phyloP scores from a whole-genome alignment of 768 basidiomycete species.

The Candolleomyces efflorescens region DNA sequence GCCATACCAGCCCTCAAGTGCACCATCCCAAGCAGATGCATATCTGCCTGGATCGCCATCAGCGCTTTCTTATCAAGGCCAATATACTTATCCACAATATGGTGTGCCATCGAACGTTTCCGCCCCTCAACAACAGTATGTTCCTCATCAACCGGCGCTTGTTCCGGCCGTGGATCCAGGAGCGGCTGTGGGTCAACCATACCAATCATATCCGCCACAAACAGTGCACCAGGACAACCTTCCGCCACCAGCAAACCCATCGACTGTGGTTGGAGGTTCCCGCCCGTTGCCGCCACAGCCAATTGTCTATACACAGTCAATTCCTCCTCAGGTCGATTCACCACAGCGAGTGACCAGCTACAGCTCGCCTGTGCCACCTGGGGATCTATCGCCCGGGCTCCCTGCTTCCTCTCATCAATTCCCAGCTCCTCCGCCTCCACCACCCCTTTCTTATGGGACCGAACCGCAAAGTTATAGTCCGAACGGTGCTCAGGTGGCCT shows the following conservation, averaged over 20 bases:
- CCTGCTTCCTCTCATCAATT: conserved; percentile 23
- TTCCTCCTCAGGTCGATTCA: conserved; percentile 37
- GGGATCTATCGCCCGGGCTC: conserved; percentile 2
- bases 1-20: conserved; percentile 21
- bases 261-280: conserved; percentile 15
- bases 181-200: not conserved
- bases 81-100: conserved; percentile 33
- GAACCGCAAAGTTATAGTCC: conserved; percentile 16
- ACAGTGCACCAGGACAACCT: conserved; percentile 26
- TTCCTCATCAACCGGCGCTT: conserved; percentile 18
- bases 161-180: not conserved
- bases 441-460: conserved; percentile 19
- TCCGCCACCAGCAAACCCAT: conserved; percentile 27
- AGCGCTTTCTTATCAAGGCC: conserved; percentile 34
- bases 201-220: not conserved
- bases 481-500: not conserved
- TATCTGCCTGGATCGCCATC: conserved; percentile 27
- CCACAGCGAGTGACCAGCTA: conserved; percentile 20
- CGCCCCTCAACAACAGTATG: conserved; percentile 37
- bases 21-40: conserved; percentile 21
- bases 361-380: not conserved
- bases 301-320: conserved; percentile 35
- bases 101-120: conserved; percentile 29
- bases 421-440: conserved; percentile 21
- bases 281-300: conserved; percentile 24